A percentile compares a stretch with the other conserved stretches of the same genome.
Conservation (phyloP, 345 rosid species). For the Viola odorata region DNA sequence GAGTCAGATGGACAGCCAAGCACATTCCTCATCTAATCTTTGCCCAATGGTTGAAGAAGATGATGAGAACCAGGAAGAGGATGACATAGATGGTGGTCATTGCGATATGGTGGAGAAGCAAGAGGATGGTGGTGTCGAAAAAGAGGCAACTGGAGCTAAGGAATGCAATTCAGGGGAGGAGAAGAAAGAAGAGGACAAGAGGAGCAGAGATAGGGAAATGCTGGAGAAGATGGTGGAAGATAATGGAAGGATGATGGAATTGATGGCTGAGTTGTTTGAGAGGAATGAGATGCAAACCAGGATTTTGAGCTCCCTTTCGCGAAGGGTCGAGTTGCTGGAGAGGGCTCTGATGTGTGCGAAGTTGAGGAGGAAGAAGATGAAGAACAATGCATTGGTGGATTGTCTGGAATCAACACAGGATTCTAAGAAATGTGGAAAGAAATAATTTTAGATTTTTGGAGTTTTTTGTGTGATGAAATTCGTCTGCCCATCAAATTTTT, state of each 20-base stretch:
- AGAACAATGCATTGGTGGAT: slow-evolving; percentile 17
- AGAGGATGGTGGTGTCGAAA: not conserved
- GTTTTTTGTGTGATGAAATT: not conserved
- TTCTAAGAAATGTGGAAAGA: not conserved
- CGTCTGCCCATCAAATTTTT: too few relatives aligned
- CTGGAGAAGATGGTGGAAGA: slow-evolving; percentile 49
- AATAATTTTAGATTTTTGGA: not conserved
- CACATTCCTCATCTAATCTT: slow-evolving; percentile 19
- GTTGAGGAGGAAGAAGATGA: slow-evolving; percentile 37
- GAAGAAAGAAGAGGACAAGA: slow-evolving; percentile 1
- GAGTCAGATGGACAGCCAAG: slow-evolving; percentile 9
- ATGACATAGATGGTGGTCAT: not conserved
- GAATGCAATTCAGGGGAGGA: not conserved
- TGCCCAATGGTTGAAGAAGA: not conserved
- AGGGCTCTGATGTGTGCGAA: slow-evolving; percentile 41
- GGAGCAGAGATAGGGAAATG: slow-evolving; percentile 30
- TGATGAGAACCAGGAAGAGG: slow-evolving; percentile 7
- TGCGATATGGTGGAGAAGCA: not conserved
- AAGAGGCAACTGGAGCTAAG: not conserved
- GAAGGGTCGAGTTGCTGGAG: slow-evolving; percentile 54
- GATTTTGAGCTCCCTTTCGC: slow-evolving; percentile 36
- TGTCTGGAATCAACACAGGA: not conserved
- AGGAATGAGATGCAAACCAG: slow-evolving; percentile 43
- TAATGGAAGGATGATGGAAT: slow-evolving; percentile 48
- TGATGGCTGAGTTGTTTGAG: slow-evolving; percentile 45